Conservation (phyloP, 2,329 filamentous ascomycete species). For the Exophiala mesophila region DNA sequence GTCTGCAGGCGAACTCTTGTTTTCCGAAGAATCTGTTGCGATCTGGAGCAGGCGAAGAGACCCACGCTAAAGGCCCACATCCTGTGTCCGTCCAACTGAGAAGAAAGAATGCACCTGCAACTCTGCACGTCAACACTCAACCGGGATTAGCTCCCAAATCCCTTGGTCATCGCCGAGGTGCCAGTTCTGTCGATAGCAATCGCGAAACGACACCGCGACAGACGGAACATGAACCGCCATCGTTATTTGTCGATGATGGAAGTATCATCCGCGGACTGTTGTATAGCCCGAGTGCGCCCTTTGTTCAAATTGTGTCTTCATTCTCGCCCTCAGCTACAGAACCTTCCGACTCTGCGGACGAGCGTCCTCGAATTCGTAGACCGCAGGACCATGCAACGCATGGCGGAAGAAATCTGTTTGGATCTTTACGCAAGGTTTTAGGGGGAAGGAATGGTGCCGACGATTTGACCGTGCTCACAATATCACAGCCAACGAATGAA, state of each 20-base stretch:
- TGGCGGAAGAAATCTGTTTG: slow-evolving; percentile 79
- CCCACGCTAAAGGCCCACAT: slow-evolving; percentile 35
- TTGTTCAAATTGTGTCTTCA: slow-evolving; percentile 59
- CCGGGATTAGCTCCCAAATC: slow-evolving; percentile 45
- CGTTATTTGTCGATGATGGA: slow-evolving; percentile 47
- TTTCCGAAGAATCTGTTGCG: slow-evolving; percentile 43
- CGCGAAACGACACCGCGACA: slow-evolving; percentile 66
- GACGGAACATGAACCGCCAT: slow-evolving; percentile 40
- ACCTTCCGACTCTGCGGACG: slow-evolving; percentile 26
- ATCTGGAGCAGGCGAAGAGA: slow-evolving; percentile 22
- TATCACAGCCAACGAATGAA: slow-evolving; percentile 21
- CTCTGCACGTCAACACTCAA: slow-evolving; percentile 27
- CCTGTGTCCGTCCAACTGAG: slow-evolving; percentile 37
- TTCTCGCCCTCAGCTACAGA: slow-evolving; percentile 45
- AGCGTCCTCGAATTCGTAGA: slow-evolving; percentile 6
- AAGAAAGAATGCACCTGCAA: slow-evolving; percentile 28
- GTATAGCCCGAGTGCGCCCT: slow-evolving; percentile 75
- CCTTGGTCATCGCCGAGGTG: slow-evolving; percentile 72
- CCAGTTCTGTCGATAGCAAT: slow-evolving; percentile 55
- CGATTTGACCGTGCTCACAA: slow-evolving; percentile 22
- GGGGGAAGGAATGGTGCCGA: slow-evolving; percentile 51
- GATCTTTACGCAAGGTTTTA: slow-evolving; percentile 76
- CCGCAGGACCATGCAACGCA: slow-evolving; percentile 36
- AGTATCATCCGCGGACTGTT: slow-evolving; percentile 83
- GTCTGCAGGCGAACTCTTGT: slow-evolving; percentile 56